Base-by-base conservation (phyloP, 768 basidiomycete species). In the Kwoniella europaea region DNA sequence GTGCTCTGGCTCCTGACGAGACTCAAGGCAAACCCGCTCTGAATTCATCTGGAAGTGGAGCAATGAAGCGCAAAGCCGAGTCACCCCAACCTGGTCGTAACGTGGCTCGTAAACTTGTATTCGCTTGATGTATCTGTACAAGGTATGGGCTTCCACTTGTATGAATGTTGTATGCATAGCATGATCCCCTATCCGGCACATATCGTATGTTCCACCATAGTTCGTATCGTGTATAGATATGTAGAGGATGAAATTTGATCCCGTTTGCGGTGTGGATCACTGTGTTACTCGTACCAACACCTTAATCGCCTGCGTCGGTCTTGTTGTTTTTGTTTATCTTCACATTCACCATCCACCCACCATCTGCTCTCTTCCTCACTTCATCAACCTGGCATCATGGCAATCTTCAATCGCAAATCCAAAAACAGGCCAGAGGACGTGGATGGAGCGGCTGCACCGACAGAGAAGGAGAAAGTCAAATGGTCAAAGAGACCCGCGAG, bases 1-100 rank as follows among this genome's bases (percentile, higher is more conserved):
- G 89, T 35, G 89, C 91, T 4, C 65, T 87, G 10, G 86, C 85
- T 13, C 87, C 82, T 0, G 84, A 84, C 64, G 82, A 83, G 69
- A 62, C 70, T 10, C 58, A 76, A 46, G 81, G 81, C 27, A 82
- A 83, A 63, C 77, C 82, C 4, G 46, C 73, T 5, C 15, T 73
- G 35, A 54, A 41, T 13, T 29, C 64, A 41, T 50, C 44, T 24
- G 72, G 71, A 0, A 61, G 63, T 10, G 76, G 71, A 6, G 64
- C 58, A 27, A 65, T 72, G 60, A 82, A 79, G 68, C 73, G 81
- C 15, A 80, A 79, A 61, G 76, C 76, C 2, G 79, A 77, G 61
- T 71, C 77, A 6, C 78, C 79, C 16, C 35, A 69, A 53, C 46
- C 60, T 24, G 67, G 68, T 6, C 54, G 63, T 22, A 70, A 57